Evolutionary conservation across 108 stramenopile genomes (phyloP).

Genomic region (Nitzschia palea): DNA sequence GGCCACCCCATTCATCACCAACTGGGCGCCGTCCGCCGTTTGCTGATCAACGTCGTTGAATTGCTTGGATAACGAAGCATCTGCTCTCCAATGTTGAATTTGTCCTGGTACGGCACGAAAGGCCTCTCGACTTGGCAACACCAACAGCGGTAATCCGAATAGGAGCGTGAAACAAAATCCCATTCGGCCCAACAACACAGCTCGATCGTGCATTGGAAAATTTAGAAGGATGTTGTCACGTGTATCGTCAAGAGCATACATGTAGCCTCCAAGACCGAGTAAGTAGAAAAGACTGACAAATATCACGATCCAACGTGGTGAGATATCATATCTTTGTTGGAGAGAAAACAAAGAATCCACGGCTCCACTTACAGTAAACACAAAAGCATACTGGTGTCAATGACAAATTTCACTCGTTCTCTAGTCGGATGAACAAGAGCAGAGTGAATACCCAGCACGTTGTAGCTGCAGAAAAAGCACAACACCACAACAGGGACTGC

Average conservation of each 20-base stretch:
- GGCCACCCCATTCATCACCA: slow-evolving; percentile 31
- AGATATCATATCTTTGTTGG: neutral
- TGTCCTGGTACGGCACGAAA: slow-evolving; percentile 23
- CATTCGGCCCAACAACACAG: slow-evolving; percentile 49
- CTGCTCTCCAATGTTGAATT: slow-evolving; percentile 8
- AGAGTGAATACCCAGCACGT: slow-evolving; percentile 61
- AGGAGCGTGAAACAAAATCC: slow-evolving; percentile 65
- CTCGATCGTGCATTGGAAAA: slow-evolving; percentile 35
- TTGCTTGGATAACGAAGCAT: neutral
- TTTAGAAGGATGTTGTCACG: slow-evolving; percentile 68
- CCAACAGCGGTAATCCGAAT: slow-evolving; percentile 55
- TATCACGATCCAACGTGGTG: neutral
- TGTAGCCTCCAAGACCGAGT: slow-evolving; percentile 56
- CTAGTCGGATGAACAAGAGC: slow-evolving; percentile 54
- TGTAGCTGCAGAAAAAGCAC: slow-evolving; percentile 64
- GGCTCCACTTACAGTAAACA: slow-evolving; percentile 31
- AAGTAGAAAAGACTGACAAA: slow-evolving; percentile 40
- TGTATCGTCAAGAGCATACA: slow-evolving; percentile 44
- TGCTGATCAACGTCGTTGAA: neutral
- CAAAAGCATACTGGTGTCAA: slow-evolving; percentile 30
- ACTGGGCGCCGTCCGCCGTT: slow-evolving; percentile 8
- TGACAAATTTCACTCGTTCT: slow-evolving; percentile 38
- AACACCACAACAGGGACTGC: slow-evolving; percentile 68
- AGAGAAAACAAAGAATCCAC: neutral
- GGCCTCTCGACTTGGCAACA: slow-evolving; percentile 65